Base-by-base conservation (phyloP, 176 grass and related monocot genomes). In the Carex scoparia region DNA sequence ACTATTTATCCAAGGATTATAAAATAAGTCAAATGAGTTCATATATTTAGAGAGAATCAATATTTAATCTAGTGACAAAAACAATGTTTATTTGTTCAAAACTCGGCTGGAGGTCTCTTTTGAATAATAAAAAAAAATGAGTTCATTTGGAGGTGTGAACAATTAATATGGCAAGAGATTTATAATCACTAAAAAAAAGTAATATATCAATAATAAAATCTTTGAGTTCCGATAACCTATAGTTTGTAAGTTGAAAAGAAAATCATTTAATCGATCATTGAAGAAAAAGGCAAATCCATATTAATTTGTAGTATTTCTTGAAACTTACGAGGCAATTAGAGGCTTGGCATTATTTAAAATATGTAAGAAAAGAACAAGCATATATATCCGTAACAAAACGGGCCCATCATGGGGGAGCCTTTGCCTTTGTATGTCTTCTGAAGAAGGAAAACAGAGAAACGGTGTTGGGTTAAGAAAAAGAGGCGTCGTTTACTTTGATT, bases 401-500 rank as follows among this genome's bases (percentile, higher is more conserved):
- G 79, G 15, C 58, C 79, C 79, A 62, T 61, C 55, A 61, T 19
- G 14, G 7, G 58, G 1, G 23, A 0, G 23, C 23, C 23, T 23
- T 23, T 23, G 23, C 23, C 23, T 18, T 61, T 5, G 33, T 57
- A 81, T 64, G n/a, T 64, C 15, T 11, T 46, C 15, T 64, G 42
- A 19, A 11, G 48, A 19, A 18, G 42, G 37, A 81, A 38, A 40
- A 37, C 66, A 81, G n/a, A 81, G 60, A 81, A 19, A 31, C 62
- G 81, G 27, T 69, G 42, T 44, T 83, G 63, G 81, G 81, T 67
- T 83, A 83, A 46, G 35, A 69, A 69, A 83, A 69, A 83, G 81
- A 83, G 81, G 49, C 63, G 63, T 83, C 81, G 81, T 83, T 83
- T 83, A 69, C 63, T 83, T 69, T 65, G 44, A 83, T 83, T 83